Conservation (phyloP, 2,329 filamentous ascomycete genomes). For the Endoconidiophora laricicola region DNA sequence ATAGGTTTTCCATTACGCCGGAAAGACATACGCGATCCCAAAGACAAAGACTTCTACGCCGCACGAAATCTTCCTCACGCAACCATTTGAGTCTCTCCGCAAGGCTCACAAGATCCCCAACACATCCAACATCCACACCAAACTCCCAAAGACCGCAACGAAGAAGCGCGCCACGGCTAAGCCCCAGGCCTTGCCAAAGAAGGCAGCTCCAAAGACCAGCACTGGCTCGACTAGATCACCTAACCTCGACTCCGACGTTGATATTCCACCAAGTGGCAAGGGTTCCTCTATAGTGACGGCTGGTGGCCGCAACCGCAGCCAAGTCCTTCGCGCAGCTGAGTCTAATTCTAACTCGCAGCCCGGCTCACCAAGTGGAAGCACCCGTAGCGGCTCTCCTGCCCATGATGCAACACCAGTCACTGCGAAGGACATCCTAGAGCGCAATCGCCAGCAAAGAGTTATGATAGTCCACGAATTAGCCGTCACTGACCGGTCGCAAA, state of each 20-base stretch:
- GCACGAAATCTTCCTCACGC: slow-evolving; percentile 40
- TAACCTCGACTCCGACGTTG: slow-evolving; percentile 28
- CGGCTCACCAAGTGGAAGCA: slow-evolving; percentile 38
- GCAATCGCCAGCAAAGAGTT: slow-evolving; percentile 35
- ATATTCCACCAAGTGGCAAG: slow-evolving; percentile 26
- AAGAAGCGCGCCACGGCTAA: slow-evolving; percentile 16
- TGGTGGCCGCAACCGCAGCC: neutral
- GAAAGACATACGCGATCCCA: slow-evolving; percentile 30
- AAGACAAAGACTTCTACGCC: slow-evolving; percentile 28
- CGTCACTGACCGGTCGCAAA: slow-evolving; percentile 32
- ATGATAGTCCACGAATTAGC: slow-evolving; percentile 46
- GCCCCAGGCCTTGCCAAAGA: slow-evolving; percentile 15
- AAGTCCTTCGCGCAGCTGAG: slow-evolving; percentile 17
- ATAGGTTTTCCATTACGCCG: slow-evolving; percentile 39
- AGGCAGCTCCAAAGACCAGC: slow-evolving; percentile 12
- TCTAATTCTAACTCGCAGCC: slow-evolving; percentile 26
- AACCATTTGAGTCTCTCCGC: slow-evolving; percentile 30
- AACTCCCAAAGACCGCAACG: slow-evolving; percentile 6
- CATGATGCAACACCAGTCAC: slow-evolving; percentile 32
- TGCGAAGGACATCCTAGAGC: slow-evolving; percentile 34
- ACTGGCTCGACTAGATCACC: slow-evolving; percentile 18
- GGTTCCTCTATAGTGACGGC: slow-evolving; percentile 15
- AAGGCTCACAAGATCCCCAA: slow-evolving; percentile 32
- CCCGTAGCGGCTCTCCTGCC: slow-evolving; percentile 35
- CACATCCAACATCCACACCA: slow-evolving; percentile 33